A percentile compares a stretch with the other conserved stretches of the same genome.
phyloP scores from a whole-genome alignment of 768 basidiomycete genomes.

The Agrocybe praecox region DNA sequence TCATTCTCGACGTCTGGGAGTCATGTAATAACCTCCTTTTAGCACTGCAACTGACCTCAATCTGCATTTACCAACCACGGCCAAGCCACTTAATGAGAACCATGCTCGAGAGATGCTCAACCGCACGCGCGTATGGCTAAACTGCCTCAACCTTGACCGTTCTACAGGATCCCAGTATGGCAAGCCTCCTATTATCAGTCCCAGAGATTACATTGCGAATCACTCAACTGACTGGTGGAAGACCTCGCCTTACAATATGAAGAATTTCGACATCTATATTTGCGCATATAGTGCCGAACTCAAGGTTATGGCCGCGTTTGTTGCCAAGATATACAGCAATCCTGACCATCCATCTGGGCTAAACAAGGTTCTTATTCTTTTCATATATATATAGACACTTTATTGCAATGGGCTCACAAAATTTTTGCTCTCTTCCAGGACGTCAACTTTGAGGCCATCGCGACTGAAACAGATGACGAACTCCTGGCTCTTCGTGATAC shows the following conservation, averaged over 20 bases:
- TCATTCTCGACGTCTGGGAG: slow-evolving; percentile 11
- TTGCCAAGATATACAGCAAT: slow-evolving; percentile 69
- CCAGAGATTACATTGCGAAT: slow-evolving; percentile 74
- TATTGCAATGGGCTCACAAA: not conserved
- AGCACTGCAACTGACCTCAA: slow-evolving; percentile 92
- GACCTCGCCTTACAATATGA: slow-evolving; percentile 66
- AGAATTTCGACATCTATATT: slow-evolving; percentile 78
- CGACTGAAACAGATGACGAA: slow-evolving; percentile 69
- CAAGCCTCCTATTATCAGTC: slow-evolving; percentile 78
- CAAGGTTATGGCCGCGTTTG: slow-evolving; percentile 61
- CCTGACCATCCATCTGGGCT: slow-evolving; percentile 74
- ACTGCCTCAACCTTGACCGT: slow-evolving; percentile 89
- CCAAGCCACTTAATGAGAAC: slow-evolving; percentile 76
- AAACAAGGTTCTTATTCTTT: slow-evolving; percentile 56
- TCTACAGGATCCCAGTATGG: slow-evolving; percentile 90
- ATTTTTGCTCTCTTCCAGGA: slow-evolving; percentile 36
- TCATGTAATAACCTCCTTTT: not conserved
- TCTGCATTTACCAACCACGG: slow-evolving; percentile 75
- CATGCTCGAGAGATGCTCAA: slow-evolving; percentile 88
- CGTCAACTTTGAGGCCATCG: slow-evolving; percentile 64
- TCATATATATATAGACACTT: not conserved
- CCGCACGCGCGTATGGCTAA: slow-evolving; percentile 88
- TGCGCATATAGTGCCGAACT: slow-evolving; percentile 79
- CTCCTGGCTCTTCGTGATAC: slow-evolving; percentile 53
- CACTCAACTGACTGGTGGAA: slow-evolving; percentile 75